Conservation (phyloP, 345 rosid genomes). For the Gossypium mustelinum region DNA sequence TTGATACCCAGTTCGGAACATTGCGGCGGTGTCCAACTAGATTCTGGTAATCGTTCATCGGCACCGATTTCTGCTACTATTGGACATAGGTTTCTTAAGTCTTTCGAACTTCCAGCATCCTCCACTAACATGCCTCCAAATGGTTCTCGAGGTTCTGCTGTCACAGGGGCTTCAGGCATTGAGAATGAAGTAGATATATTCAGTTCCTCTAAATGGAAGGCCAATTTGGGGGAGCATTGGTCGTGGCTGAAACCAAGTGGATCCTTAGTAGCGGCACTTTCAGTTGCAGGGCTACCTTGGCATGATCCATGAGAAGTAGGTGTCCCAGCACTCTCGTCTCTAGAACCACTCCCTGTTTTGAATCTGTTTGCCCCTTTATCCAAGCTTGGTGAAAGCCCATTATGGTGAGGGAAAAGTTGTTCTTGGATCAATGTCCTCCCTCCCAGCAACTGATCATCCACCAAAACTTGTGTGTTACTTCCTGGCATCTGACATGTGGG, state of each 20-base stretch:
- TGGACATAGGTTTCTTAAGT: constrained; percentile 66
- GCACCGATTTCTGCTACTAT: constrained; percentile 36
- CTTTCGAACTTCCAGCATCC: constrained; percentile 84
- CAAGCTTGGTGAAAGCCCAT: constrained; percentile 33
- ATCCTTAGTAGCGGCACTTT: constrained; percentile 42
- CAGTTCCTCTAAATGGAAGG: constrained; percentile 25
- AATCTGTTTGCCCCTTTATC: constrained; percentile 32
- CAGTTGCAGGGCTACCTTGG: constrained; percentile 55
- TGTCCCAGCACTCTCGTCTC: constrained; percentile 67
- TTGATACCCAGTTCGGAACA: constrained; percentile 19
- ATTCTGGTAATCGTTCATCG: constrained; percentile 52
- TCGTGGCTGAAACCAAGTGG: constrained; percentile 24
- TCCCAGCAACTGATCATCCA: constrained; percentile 27
- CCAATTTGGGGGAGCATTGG: constrained; percentile 37
- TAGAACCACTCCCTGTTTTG: constrained; percentile 44
- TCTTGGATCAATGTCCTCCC: constrained; percentile 27
- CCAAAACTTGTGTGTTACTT: constrained; percentile 30
- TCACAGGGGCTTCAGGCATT: constrained; percentile 39
- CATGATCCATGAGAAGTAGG: constrained; percentile 80
- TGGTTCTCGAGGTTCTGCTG: constrained; percentile 39
- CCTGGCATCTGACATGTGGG: constrained; percentile 32
- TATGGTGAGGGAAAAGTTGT: constrained; percentile 34
- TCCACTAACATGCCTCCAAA: constrained; percentile 63
- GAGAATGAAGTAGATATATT: constrained; percentile 40
- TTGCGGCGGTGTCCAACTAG: constrained; percentile 39